Evolutionary conservation across 1,284 basidiomycete genomes (phyloP), one percentile per base, ranked within the genome.

Genomic region (Peniophora sp.): DNA sequence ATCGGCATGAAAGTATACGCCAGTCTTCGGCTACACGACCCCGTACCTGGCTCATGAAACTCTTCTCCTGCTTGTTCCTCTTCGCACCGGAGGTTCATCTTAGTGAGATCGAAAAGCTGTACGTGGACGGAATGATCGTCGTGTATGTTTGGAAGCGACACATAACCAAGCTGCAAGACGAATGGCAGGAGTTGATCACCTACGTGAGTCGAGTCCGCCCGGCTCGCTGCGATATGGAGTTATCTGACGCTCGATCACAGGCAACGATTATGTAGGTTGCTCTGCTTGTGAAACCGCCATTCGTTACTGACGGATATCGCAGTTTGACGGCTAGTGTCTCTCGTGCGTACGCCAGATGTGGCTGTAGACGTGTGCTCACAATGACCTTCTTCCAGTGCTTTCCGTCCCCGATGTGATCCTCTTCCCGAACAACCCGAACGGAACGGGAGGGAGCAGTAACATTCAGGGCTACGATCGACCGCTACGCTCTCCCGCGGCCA

Each of bases 401-500:
- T 43, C 49, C 24, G 45, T 50, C 27, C 49, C 49, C 2, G 43
- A 34, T 41, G 43, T 50, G 19, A 27, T 50, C 25, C 19, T 45
- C 20, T 22, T 27, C 11, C 19, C 20, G 34, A 50, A 57, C n/a
- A 22, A 24, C n/a, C 50, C 52, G 0, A 48, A 34, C 3, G 46
- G 39, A 19, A n/a, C 25, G 9, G 39, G 17, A 19, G n/a, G 5
- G 19, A 16, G 38, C 16, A 22, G 3, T 25, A 45, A 45, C 23
- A 25, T 25, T 16, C 44, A 45, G 23, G 14, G 9, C 22, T 45
- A 23, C n/a, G 11, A 5, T 8, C 16, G 3, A n/a, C 44, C 44
- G 9, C 20, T 36, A n/a, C 58, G 61, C n/a, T 58, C 63, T 2
- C 49, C 60, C 9, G 56, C 61, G 6, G 63, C 69, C 36, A 63